These are phyloP conservation scores for Madurella mycetomatis DNA, from an alignment of 2,329 filamentous ascomycete genomes.

Conservation along the genomic window DNA sequence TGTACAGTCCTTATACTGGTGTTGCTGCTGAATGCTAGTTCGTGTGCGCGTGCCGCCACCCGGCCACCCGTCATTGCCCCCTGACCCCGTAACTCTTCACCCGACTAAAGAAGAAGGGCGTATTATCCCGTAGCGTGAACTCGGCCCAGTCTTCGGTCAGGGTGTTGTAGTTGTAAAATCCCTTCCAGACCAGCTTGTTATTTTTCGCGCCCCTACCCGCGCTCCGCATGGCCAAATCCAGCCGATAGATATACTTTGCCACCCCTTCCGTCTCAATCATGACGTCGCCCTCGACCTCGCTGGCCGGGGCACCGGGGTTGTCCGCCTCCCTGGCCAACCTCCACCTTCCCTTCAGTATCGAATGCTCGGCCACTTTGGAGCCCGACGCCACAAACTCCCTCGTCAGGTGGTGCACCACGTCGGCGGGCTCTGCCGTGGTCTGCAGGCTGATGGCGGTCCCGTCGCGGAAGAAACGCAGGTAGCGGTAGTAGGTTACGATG, in stretches of 20 bases:
- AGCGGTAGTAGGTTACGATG: constrained; percentile 97
- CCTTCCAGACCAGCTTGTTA: constrained; percentile 83
- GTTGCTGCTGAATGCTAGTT: background rate
- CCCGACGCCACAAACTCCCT: constrained; percentile 59
- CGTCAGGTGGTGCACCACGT: constrained; percentile 80
- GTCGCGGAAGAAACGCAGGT: constrained; percentile 90
- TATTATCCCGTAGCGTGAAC: constrained; percentile 63
- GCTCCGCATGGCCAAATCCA: constrained; percentile 69
- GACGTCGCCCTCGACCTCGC: constrained; percentile 61
- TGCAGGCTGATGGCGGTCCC: constrained; percentile 77
- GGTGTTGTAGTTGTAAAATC: constrained; percentile 86
- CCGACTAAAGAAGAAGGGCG: constrained; percentile 63
- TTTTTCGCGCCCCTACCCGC: constrained; percentile 64
- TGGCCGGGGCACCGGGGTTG: constrained; percentile 28
- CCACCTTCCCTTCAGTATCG: constrained; percentile 58
- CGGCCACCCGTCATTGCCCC: constrained; percentile 33
- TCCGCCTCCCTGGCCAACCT: constrained; percentile 39
- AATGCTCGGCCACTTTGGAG: constrained; percentile 54
- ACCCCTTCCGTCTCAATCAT: constrained; percentile 84
- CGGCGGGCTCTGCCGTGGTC: constrained; percentile 74
- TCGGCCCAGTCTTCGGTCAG: constrained; percentile 87
- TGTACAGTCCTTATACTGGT: no score
- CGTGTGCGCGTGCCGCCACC: background rate
- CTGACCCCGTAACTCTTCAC: constrained; percentile 56
- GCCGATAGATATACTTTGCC: constrained; percentile 77